Base-by-base conservation (phyloP, 1,284 basidiomycete genomes). In the Tetrapyrgos nigripes region DNA sequence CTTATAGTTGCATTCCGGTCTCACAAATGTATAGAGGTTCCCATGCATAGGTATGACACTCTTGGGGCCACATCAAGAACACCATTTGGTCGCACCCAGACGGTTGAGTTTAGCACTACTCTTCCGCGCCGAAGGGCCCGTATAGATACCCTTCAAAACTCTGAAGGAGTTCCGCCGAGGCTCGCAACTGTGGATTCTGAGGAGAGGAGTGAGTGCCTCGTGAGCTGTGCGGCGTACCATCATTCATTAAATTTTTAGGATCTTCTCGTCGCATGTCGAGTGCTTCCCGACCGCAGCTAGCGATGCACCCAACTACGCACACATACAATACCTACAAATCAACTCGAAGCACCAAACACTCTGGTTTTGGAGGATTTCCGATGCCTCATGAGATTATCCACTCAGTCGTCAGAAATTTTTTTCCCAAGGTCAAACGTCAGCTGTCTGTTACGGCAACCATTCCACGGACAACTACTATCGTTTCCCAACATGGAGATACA, bases 351-450 rank as follows among this genome's bases (percentile, higher is more conserved):
- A 67, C 74, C 48, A 80, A 79, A 62, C 73, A 81, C 61, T 74
- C 75, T 47, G 84, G 74, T 4, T 94, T 93, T 65, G 96, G 96
- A 46, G 96, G 95, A 0, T 98, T 97, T 73, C 95, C 96, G 0
- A 93, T 90, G 67, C 93, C 94, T 0, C 77, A 87, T 61, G 76
- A 84, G 54, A 71, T 96, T 21, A 59, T 87, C 3, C 76, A 76
- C 2, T 71, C 70, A 4, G 63, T 86, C 0, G 72, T 91, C 27
- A 67, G 76, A 14, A 76, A 73, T 43, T 66, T 89, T 50, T 88
- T 91, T 57, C 93, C 92, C 0, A 67, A 78, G 1, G 57, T 87
- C 13, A 73, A 83, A 29, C 76, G 76, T 19, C 82, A 76, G 47
- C 70, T 94, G 31, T 79, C 78, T 19, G 79, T 83, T 53, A 91